Percentiles rank a stretch among this genome's conserved stretches.
Evolutionary conservation across 768 basidiomycete species (phyloP).

Genomic region (Pleurotus pulmonarius): DNA sequence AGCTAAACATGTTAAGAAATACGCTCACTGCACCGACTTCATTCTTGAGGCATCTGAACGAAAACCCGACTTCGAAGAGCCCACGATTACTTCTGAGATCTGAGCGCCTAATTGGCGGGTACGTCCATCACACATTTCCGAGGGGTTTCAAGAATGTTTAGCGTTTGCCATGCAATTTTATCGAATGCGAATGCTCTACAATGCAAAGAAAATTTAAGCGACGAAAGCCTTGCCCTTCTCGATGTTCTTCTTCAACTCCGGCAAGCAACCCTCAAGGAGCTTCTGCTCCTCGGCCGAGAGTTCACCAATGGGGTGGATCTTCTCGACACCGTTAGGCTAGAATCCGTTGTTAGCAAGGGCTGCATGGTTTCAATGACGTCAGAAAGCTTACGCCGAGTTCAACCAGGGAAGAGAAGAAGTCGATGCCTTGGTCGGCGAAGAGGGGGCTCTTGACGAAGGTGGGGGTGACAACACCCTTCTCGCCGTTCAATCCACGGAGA

Average conservation of each 20-base stretch:
- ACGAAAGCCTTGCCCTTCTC: slow-evolving; percentile 88
- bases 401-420: slow-evolving; percentile 93
- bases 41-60: too few species aligned
- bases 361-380: too few species aligned
- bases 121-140: too few species aligned
- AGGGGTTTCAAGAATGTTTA: too few species aligned
- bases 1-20: too few species aligned
- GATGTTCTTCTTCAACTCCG: slow-evolving; percentile 96
- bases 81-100: too few species aligned
- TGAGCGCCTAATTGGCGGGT: too few species aligned
- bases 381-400: slow-evolving; percentile 79
- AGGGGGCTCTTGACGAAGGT: slow-evolving; percentile 89
- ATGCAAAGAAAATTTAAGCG: slow-evolving; percentile 25
- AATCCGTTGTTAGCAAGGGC: not conserved
- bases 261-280: slow-evolving; percentile 82
- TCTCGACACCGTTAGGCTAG: slow-evolving; percentile 83
- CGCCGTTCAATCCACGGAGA: slow-evolving; percentile 82
- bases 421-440: slow-evolving; percentile 79
- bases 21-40: too few species aligned
- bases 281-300: slow-evolving; percentile 81
- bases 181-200: too few species aligned
- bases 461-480: slow-evolving; percentile 81
- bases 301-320: slow-evolving; percentile 82
- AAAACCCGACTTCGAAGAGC: too few species aligned
- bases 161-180: too few species aligned